These are phyloP conservation scores for Acer negundo DNA, from an alignment of 345 rosid species.

Conservation along the genomic window DNA sequence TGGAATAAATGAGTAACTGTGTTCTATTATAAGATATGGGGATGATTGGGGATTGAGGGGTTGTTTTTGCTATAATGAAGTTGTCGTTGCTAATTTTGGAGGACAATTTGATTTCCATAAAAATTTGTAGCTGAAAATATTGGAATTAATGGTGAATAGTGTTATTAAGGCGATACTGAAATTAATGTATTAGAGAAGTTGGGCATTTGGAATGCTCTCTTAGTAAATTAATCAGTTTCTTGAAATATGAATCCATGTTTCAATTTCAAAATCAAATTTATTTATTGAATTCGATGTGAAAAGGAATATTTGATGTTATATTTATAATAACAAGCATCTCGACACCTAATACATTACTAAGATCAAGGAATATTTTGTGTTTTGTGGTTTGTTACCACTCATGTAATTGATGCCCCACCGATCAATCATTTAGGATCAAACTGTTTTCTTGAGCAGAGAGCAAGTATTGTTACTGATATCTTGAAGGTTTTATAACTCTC, in stretches of 20 bases:
- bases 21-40: too few species aligned
- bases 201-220: background rate
- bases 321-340: background rate
- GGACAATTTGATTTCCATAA: background rate
- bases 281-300: background rate
- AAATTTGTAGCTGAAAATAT: background rate
- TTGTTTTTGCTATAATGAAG: background rate
- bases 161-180: background rate
- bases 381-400: too few species aligned
- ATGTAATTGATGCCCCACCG: too few species aligned
- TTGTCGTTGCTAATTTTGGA: background rate
- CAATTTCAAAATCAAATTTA: background rate
- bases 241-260: background rate
- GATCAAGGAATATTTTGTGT: too few species aligned
- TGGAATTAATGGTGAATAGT: background rate
- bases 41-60: background rate
- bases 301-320: background rate
- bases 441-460: too few species aligned
- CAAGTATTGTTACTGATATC: too few species aligned
- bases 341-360: background rate
- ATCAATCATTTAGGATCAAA: too few species aligned
- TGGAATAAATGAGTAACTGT: background rate
- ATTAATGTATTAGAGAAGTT: background rate
- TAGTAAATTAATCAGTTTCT: background rate
- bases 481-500: too few species aligned